Evolutionary conservation across 306 rosid species (phyloP).

Genomic region (Dalbergia cultrata): DNA sequence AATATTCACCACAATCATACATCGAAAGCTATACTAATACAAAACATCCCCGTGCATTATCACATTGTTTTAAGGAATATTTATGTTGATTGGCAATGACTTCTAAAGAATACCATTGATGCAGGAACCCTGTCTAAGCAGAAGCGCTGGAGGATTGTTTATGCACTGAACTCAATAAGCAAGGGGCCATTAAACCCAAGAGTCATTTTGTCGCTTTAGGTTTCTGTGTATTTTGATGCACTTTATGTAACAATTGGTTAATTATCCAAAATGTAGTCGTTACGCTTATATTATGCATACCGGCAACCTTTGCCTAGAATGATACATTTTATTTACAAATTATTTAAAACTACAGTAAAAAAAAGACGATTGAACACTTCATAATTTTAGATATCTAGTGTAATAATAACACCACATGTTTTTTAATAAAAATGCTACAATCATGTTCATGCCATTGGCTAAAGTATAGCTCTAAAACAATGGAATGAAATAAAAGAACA

Average conservation of each 20-base stretch:
- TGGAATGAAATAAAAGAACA: background rate
- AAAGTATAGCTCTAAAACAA: background rate
- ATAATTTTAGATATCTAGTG: background rate
- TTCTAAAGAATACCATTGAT: slow-evolving; percentile 5
- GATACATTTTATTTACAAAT: background rate
- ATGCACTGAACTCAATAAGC: background rate
- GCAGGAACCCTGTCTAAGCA: background rate
- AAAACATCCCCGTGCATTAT: background rate
- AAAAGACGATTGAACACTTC: background rate
- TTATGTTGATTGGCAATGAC: background rate
- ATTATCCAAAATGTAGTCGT: background rate
- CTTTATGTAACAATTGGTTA: background rate
- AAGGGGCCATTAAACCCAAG: background rate
- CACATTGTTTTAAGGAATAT: background rate
- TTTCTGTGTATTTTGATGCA: background rate
- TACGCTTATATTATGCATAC: background rate
- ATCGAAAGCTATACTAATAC: no score
- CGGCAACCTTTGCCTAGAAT: no score
- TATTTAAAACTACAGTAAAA: no score
- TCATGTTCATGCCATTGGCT: background rate
- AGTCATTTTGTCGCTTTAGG: background rate
- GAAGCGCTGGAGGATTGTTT: background rate
- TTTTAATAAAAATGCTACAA: background rate
- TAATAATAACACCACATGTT: no score
- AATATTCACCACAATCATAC: no score